Evolutionary conservation across 106 monocot genomes (phyloP).

Genomic region (Xerophyta viscosa): DNA sequence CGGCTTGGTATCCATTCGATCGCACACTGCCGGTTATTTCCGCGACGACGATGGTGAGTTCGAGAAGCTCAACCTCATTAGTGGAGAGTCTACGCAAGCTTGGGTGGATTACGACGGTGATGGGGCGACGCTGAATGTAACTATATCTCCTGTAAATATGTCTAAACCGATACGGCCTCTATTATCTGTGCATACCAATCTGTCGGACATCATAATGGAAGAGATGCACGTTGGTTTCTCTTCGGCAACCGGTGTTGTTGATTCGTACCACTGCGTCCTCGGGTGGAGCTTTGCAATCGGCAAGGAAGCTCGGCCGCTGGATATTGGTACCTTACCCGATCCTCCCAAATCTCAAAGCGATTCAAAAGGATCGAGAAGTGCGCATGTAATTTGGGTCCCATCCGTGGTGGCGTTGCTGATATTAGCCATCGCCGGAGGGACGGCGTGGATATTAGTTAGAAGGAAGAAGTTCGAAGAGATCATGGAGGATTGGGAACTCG

Average conservation of each 20-base stretch:
- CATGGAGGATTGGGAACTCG: slow-evolving; percentile 9
- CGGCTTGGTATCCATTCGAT: slow-evolving; percentile 15
- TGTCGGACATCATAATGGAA: slow-evolving; percentile 18
- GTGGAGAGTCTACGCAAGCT: slow-evolving; percentile 22
- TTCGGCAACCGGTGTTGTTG: slow-evolving; percentile 15
- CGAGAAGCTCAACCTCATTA: slow-evolving; percentile 18
- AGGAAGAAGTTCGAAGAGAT: slow-evolving; percentile 8
- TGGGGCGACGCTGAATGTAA: slow-evolving; percentile 16
- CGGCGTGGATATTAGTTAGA: not conserved
- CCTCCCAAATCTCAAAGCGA: not conserved
- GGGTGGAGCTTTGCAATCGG: slow-evolving; percentile 47
- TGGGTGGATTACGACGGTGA: slow-evolving; percentile 37
- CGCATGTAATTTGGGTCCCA: not conserved
- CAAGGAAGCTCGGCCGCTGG: slow-evolving; percentile 11
- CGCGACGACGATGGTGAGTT: slow-evolving; percentile 15
- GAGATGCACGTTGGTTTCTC: slow-evolving; percentile 35
- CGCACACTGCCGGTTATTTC: slow-evolving; percentile 20
- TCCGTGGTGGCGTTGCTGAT: slow-evolving; percentile 4
- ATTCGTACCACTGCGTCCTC: slow-evolving; percentile 20
- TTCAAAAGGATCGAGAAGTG: not conserved
- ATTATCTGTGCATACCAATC: slow-evolving; percentile 18
- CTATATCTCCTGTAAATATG: slow-evolving; percentile 13
- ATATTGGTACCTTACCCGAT: slow-evolving; percentile 5
- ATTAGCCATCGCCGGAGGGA: not conserved
- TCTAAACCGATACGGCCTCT: slow-evolving; percentile 26